These are phyloP conservation scores for Yamadazyma akitaensis DNA, from an alignment of 805 yeast species.

Conservation along the genomic window DNA sequence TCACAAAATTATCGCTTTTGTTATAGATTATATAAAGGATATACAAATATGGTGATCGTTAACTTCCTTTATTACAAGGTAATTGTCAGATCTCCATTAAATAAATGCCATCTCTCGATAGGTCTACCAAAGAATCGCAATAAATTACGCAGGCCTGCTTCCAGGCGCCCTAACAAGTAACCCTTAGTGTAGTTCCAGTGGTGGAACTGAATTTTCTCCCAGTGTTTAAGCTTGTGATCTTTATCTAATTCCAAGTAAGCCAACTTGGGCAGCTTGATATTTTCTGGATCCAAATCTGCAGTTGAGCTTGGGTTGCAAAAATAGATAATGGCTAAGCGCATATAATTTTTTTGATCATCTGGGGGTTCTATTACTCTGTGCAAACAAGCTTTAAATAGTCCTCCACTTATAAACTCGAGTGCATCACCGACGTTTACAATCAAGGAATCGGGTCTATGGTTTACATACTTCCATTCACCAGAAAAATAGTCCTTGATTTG, in stretches of 20 bases:
- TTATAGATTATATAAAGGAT: too few species aligned
- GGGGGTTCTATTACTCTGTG: conserved; percentile 51
- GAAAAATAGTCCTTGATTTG: conserved; percentile 38
- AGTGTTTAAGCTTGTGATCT: conserved; percentile 23
- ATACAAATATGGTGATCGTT: too few species aligned
- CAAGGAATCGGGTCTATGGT: conserved; percentile 35
- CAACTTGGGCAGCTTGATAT: conserved; percentile 35
- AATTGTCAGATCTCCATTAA: background rate
- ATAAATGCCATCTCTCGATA: conserved; percentile 23
- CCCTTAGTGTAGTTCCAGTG: conserved; percentile 35
- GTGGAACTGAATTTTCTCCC: conserved; percentile 37
- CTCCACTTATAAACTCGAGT: conserved; percentile 42
- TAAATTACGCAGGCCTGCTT: conserved; percentile 19
- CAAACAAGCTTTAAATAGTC: conserved; percentile 44
- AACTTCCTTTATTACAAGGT: too few species aligned
- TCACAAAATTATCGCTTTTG: too few species aligned
- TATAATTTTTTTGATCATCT: conserved; percentile 31
- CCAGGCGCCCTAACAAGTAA: conserved; percentile 17
- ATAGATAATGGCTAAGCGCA: conserved; percentile 40
- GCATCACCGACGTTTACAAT: conserved; percentile 43
- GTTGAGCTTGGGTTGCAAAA: conserved; percentile 38
- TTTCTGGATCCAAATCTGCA: conserved; percentile 42
- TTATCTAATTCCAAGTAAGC: conserved; percentile 27
- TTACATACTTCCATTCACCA: conserved; percentile 39
- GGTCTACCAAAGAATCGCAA: conserved; percentile 18